phyloP scores from a whole-genome alignment of 106 monocot genomes.

The Acanthochlamys bracteata region DNA sequence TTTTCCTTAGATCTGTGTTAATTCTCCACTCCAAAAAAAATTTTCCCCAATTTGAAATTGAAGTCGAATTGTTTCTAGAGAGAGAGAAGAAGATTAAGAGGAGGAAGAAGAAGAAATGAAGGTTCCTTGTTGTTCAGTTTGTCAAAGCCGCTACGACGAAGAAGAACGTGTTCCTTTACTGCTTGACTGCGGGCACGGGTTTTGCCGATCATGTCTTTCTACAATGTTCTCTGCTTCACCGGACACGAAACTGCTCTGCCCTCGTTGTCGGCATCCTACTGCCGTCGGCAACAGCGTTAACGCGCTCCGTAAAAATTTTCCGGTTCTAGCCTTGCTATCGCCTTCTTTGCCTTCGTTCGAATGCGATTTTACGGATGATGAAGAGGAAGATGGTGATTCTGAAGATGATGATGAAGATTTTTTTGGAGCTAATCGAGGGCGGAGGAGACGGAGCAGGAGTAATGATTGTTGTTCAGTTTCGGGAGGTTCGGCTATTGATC shows the following conservation, averaged over 20 bases:
- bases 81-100: neutral
- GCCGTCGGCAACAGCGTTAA: slow-evolving; percentile 82
- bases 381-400: slow-evolving; percentile 6
- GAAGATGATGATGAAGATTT: slow-evolving; percentile 29
- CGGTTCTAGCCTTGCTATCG: slow-evolving; percentile 74
- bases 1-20: too few relatives aligned
- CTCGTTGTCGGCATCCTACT: slow-evolving; percentile 88
- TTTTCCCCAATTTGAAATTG: too few relatives aligned
- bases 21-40: too few relatives aligned
- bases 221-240: slow-evolving; percentile 67
- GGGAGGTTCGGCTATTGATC: slow-evolving; percentile 39
- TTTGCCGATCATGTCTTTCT: slow-evolving; percentile 80
- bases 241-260: slow-evolving; percentile 67
- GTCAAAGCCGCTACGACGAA: slow-evolving; percentile 87
- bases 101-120: slow-evolving; percentile 32
- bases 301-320: slow-evolving; percentile 90
- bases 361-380: slow-evolving; percentile 43
- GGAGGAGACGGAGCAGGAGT: slow-evolving; percentile 4
- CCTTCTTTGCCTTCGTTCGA: slow-evolving; percentile 61
- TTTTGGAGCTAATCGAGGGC: slow-evolving; percentile 16
- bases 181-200: slow-evolving; percentile 93
- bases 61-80: too few relatives aligned
- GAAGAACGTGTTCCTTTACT: slow-evolving; percentile 71
- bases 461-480: slow-evolving; percentile 24
- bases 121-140: slow-evolving; percentile 92